Evolutionary conservation across 2,329 filamentous ascomycete species (phyloP).

Genomic region (Myriosclerotinia curreyana): DNA sequence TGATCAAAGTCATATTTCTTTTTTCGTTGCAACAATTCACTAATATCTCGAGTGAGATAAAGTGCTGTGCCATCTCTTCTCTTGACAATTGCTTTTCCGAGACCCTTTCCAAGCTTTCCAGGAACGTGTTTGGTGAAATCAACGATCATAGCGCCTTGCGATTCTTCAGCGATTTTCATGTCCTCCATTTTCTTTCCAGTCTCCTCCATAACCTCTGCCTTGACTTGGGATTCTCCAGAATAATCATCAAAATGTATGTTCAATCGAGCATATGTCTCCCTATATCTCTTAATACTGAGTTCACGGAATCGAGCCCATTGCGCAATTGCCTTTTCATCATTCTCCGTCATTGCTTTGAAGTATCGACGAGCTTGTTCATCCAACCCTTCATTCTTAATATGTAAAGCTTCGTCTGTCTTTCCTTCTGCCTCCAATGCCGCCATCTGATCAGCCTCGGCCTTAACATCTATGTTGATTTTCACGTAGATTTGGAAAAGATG

Average conservation of each 20-base stretch:
- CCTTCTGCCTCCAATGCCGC: conserved; percentile 44
- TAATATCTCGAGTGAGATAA: conserved; percentile 76
- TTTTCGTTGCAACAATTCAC: conserved; percentile 65
- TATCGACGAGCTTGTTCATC: conserved; percentile 74
- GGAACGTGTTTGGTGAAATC: conserved; percentile 67
- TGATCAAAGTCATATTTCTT: conserved; percentile 67
- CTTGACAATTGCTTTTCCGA: conserved; percentile 68
- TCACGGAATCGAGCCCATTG: conserved; percentile 66
- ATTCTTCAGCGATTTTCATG: conserved; percentile 63
- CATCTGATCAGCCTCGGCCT: conserved; percentile 63
- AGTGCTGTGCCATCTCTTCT: conserved; percentile 73
- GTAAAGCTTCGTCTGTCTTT: conserved; percentile 47
- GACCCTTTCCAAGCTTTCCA: conserved; percentile 64
- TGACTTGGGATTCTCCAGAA: conserved; percentile 72
- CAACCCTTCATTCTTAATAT: conserved; percentile 54
- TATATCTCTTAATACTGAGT: conserved; percentile 64
- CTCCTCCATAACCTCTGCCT: conserved; percentile 62
- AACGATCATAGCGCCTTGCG: conserved; percentile 69
- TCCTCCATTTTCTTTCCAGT: conserved; percentile 61
- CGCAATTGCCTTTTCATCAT: conserved; percentile 57
- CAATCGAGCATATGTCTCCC: conserved; percentile 64
- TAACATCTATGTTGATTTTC: conserved; percentile 63
- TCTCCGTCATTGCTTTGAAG: conserved; percentile 69
- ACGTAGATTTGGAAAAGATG: conserved; percentile 82
- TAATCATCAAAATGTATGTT: conserved; percentile 70